Percentiles rank a stretch among this genome's conserved stretches.
Conservation (phyloP, 2,329 filamentous ascomycete species). For the Aureobasidium melanogenum region DNA sequence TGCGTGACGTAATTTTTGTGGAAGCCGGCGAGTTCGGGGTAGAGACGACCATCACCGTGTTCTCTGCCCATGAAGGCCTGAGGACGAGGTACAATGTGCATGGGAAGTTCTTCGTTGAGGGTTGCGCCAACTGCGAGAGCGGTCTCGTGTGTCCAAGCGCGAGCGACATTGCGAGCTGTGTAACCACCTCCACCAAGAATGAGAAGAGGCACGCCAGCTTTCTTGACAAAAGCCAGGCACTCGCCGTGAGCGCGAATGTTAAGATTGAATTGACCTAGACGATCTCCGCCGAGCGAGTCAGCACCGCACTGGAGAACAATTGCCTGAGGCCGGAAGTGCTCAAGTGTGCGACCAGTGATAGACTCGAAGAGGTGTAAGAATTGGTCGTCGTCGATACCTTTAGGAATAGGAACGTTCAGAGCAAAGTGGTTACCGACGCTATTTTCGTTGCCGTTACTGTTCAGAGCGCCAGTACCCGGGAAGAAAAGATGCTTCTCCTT, state of each 20-base stretch:
- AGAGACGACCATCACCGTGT: slow-evolving; percentile 59
- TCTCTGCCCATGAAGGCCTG: slow-evolving; percentile 76
- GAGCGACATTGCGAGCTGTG: slow-evolving; percentile 90
- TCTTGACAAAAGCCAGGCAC: slow-evolving; percentile 85
- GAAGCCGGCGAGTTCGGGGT: slow-evolving; percentile 80
- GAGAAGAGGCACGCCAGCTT: slow-evolving; percentile 68
- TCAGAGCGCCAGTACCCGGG: slow-evolving; percentile 58
- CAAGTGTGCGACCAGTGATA: slow-evolving; percentile 68
- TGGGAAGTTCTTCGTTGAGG: slow-evolving; percentile 64
- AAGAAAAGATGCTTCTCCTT: slow-evolving; percentile 50
- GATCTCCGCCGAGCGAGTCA: slow-evolving; percentile 86
- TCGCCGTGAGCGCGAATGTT: slow-evolving; percentile 90
- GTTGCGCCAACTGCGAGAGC: slow-evolving; percentile 72
- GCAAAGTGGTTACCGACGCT: slow-evolving; percentile 68
- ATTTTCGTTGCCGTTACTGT: slow-evolving; percentile 59
- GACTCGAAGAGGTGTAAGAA: slow-evolving; percentile 79
- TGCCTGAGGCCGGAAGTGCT: slow-evolving; percentile 76
- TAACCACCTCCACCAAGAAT: slow-evolving; percentile 94
- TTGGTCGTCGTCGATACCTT: slow-evolving; percentile 62
- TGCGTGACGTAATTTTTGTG: slow-evolving; percentile 60
- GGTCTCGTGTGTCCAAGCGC: slow-evolving; percentile 95
- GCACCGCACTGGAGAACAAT: slow-evolving; percentile 95
- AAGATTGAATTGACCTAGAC: slow-evolving; percentile 90
- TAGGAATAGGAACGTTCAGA: slow-evolving; percentile 60
- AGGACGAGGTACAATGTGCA: slow-evolving; percentile 68